Evolutionary conservation across 129 eudicot genomes (phyloP), one percentile per base, ranked within the genome.

Genomic region (Tagetes patula): DNA sequence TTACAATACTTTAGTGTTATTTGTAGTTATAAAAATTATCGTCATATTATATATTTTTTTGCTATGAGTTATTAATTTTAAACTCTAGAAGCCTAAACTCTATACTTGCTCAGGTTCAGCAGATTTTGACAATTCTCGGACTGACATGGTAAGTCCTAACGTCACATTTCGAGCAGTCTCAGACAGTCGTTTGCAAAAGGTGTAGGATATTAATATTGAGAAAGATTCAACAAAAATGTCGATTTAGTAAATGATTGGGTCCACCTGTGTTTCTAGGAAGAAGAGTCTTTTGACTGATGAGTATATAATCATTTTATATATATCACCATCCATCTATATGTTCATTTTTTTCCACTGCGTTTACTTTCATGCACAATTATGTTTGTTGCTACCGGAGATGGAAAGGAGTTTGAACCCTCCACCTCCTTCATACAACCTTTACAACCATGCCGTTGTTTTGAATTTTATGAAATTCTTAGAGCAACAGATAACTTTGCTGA

Each of bases 401-500:
- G 45, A 14, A 46, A 42, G 1, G 65, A 52, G 8, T 74, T 30
- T 50, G 9, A 73, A 60, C 37, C 76, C 2, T 45, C 69, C 27
- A 32, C 48, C 47, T 46, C 77, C 36, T 50, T 55, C 53, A 4
- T 33, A 20, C 39, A 11, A 53, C 0, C 8, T 1, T 53, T 55
- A 54, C 79, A 66, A 27, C 45, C 66, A 32, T 75, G 73, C 2
- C 30, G 46, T 48, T 73, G 33, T 11, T 75, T 65, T 1, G 53
- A 65, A 75, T 54, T 49, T 38, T 7, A 9, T 3, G 78, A 74
- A 31, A 62, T 74, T 62, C 40, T 20, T 8, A 3, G 1, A 62
- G 78, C 78, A 46, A 75, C 79, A 2, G 20, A 75, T 2, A 53
- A 66, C 56, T 75, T 75, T 32, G 45, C n/a, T 10, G 67, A 75